Percentiles rank a stretch among this genome's conserved stretches.
These are phyloP conservation scores for Conidiobolus incongruus DNA, from an alignment of 371 early-diverging fungal genomes.

Conservation along the genomic window DNA sequence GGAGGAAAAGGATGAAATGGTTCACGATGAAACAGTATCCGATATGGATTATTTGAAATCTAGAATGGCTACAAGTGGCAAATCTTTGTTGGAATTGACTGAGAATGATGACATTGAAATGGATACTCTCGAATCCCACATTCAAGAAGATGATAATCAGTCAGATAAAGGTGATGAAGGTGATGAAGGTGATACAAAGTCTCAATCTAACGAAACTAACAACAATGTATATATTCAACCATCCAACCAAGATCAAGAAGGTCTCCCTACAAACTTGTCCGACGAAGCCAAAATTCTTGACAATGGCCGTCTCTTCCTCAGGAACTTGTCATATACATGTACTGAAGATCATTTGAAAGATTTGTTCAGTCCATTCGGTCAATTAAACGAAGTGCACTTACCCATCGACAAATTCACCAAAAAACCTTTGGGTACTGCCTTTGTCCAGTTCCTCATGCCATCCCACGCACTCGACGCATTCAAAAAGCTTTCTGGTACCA, in stretches of 20 bases:
- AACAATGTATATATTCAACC: not conserved
- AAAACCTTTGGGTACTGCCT: constrained; percentile 82
- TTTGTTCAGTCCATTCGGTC: constrained; percentile 64
- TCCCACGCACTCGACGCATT: constrained; percentile 86
- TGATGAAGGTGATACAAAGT: constrained; percentile 5
- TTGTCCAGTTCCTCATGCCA: constrained; percentile 62
- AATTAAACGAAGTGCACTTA: constrained; percentile 79
- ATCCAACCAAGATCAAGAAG: too few relatives aligned
- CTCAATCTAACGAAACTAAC: not conserved
- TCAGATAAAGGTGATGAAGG: constrained; percentile 8
- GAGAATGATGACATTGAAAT: constrained; percentile 9
- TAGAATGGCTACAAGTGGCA: constrained; percentile 28
- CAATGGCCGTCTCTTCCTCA: constrained; percentile 82
- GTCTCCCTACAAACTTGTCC: too few relatives aligned
- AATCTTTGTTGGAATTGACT: constrained; percentile 10
- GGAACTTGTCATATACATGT: constrained; percentile 75
- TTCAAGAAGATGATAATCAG: too few relatives aligned
- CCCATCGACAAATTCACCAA: constrained; percentile 80
- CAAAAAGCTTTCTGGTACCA: constrained; percentile 44
- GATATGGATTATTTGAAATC: constrained; percentile 45
- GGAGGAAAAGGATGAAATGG: constrained; percentile 9
- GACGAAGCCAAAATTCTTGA: constrained; percentile 56
- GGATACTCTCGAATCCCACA: too few relatives aligned
- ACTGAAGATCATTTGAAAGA: constrained; percentile 64
- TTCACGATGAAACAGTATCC: constrained; percentile 11